phyloP scores from a whole-genome alignment of 805 yeast species.

The Monosporozyma unispora region DNA sequence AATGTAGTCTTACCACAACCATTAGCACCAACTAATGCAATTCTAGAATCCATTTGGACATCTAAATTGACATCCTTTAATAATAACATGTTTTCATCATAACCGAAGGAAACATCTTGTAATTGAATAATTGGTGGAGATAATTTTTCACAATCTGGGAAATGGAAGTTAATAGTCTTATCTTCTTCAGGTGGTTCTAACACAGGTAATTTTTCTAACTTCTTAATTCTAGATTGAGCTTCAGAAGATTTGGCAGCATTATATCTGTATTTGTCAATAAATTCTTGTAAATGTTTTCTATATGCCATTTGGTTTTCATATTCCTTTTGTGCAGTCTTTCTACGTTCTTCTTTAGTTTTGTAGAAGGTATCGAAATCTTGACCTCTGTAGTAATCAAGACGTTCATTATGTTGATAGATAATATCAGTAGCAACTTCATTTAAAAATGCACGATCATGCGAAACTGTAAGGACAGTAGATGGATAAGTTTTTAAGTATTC shows the following conservation, averaged over 20 bases:
- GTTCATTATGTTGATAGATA: conserved; percentile 93
- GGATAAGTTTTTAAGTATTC: conserved; percentile 84
- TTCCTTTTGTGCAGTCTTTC: conserved; percentile 86
- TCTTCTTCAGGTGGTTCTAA: conserved; percentile 94
- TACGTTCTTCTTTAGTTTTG: conserved; percentile 88
- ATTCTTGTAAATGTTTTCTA: conserved; percentile 85
- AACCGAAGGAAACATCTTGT: conserved; percentile 81
- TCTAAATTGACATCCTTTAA: conserved; percentile 76
- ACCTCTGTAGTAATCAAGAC: conserved; percentile 92
- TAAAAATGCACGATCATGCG: conserved; percentile 94
- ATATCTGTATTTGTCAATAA: conserved; percentile 93
- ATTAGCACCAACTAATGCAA: conserved; percentile 96
- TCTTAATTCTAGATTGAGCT: conserved; percentile 96
- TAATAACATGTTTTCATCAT: conserved; percentile 53
- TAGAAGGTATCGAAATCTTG: conserved; percentile 90
- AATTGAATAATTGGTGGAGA: conserved; percentile 92
- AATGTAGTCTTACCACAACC: conserved; percentile 99
- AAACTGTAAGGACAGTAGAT: conserved; percentile 87
- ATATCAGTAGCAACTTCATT: conserved; percentile 98
- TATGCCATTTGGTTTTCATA: conserved; percentile 96
- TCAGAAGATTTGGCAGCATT: conserved; percentile 97
- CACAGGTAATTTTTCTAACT: conserved; percentile 86
- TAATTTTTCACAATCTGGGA: conserved; percentile 89
- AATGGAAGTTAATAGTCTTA: conserved; percentile 70
- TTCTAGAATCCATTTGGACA: conserved; percentile 87